Base-by-base conservation (phyloP, 805 yeast species). In the Kluyveromyces siamensis region DNA sequence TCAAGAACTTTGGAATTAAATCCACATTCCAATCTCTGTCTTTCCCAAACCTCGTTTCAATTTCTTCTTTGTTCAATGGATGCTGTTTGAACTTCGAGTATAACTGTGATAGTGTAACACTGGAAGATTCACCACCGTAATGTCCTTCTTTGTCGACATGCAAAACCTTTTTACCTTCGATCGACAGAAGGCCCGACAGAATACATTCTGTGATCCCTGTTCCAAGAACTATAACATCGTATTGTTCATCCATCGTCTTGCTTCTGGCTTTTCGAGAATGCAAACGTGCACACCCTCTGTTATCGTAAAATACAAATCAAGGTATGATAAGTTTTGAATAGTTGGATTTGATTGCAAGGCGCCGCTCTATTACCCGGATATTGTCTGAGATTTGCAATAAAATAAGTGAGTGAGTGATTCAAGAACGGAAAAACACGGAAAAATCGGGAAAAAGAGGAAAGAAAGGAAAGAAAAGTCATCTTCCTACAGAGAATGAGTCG, bases 11-110 rank as follows among this genome's bases (percentile, higher is more conserved):
- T 41, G 99, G 99, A 61, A 93, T 88, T 70, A 93, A 76, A 66
- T 93, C 99, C 46, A 93, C 93, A 69, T 95, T 89, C 97, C 98
- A 93, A 67, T 93, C 98, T 55, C 98, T 79, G 62, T 88, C 96
- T 61, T 95, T 81, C 46, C 99, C 98, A 53, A 82, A 77, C 53
- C 79, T 76, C 18, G 73, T 74, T 52, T 83, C 84, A 39, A 87
- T 83, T 47, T 78, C 77, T 37, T 73, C 77, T 48, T 80, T 79
- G 35, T 83, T 79, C 56, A 78, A 76, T 53, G 81, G 85, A 45
- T 78, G 73, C 33, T 96, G 96, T 65, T 89, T 87, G 76, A 89
- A 90, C 71, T 90, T 90, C 57, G 76, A 69, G 73, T 87, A 93
- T 50, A 85, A 70, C 69, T 84, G 75, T 1, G 67, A 58, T 55